Evolutionary conservation across 306 rosid genomes (phyloP).

Genomic region (Castanopsis chinensis): DNA sequence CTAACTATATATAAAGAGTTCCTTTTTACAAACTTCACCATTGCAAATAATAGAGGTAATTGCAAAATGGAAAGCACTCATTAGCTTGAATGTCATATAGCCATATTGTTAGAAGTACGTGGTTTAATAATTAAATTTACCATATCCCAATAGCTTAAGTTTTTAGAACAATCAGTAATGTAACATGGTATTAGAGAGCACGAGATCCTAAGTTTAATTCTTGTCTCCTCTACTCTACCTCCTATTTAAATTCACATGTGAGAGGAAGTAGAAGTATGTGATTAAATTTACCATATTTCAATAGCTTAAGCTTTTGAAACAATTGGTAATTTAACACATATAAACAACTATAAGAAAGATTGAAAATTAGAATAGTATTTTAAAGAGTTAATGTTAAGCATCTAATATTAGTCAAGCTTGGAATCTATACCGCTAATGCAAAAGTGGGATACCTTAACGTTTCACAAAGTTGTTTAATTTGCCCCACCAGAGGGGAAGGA

Average conservation of each 20-base stretch:
- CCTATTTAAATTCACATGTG: too few species aligned
- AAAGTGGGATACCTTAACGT: too few species aligned
- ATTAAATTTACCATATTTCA: too few species aligned
- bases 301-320: rapidly evolving
- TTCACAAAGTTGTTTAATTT: too few species aligned
- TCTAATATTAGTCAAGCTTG: not conserved
- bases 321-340: too few species aligned
- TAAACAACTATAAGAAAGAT: not conserved
- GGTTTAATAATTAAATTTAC: too few species aligned
- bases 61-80: not conserved
- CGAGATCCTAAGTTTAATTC: too few species aligned
- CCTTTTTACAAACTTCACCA: not conserved
- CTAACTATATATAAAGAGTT: not conserved
- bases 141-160: too few species aligned
- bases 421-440: not conserved
- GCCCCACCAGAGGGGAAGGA: too few species aligned
- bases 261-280: too few species aligned
- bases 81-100: not conserved
- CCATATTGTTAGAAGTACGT: not conserved
- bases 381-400: not conserved
- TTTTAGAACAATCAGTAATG: rapidly evolving
- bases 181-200: rapidly evolving
- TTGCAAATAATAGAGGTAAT: not conserved
- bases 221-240: too few species aligned
- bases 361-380: not conserved